A percentile compares a stretch with the other conserved stretches of the same genome.
phyloP scores from a whole-genome alignment of 306 rosid species.

The Trifolium pratense region DNA sequence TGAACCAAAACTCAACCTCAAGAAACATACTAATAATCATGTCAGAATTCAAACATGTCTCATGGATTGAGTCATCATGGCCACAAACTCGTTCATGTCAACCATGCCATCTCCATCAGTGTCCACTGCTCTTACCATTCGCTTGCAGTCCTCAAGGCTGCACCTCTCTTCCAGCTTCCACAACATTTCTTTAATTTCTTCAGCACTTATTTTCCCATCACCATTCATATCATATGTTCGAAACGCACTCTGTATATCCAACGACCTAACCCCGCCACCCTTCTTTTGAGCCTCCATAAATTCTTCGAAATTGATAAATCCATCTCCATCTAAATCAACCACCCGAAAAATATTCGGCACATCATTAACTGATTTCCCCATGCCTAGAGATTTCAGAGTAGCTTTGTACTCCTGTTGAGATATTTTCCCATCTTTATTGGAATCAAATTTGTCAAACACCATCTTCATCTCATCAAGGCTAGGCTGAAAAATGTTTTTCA shows the following conservation, averaged over 20 bases:
- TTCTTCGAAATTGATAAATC: conserved; percentile 72
- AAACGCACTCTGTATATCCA: conserved; percentile 71
- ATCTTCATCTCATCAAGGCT: conserved; percentile 69
- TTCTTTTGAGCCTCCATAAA: conserved; percentile 76
- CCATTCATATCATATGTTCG: conserved; percentile 66
- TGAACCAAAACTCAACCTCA: neutral
- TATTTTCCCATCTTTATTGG: conserved; percentile 77
- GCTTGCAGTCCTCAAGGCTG: conserved; percentile 70
- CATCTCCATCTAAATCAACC: conserved; percentile 83
- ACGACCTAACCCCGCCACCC: conserved; percentile 64
- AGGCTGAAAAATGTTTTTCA: conserved; percentile 56
- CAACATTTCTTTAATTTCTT: conserved; percentile 68
- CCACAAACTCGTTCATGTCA: conserved; percentile 75
- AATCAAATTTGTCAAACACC: conserved; percentile 77
- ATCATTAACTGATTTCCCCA: conserved; percentile 53
- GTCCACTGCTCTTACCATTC: conserved; percentile 84
- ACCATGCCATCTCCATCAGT: conserved; percentile 86
- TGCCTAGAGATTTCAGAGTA: conserved; percentile 63
- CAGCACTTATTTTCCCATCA: conserved; percentile 87
- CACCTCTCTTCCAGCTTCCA: conserved; percentile 71
- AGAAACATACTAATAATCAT: conserved; percentile 22
- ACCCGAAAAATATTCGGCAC: conserved; percentile 70
- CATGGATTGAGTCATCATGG: conserved; percentile 73
- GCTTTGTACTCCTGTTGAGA: conserved; percentile 76
- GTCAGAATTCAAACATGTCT: conserved; percentile 35